phyloP scores from a whole-genome alignment of 306 rosid species.

The Clitoria ternatea region DNA sequence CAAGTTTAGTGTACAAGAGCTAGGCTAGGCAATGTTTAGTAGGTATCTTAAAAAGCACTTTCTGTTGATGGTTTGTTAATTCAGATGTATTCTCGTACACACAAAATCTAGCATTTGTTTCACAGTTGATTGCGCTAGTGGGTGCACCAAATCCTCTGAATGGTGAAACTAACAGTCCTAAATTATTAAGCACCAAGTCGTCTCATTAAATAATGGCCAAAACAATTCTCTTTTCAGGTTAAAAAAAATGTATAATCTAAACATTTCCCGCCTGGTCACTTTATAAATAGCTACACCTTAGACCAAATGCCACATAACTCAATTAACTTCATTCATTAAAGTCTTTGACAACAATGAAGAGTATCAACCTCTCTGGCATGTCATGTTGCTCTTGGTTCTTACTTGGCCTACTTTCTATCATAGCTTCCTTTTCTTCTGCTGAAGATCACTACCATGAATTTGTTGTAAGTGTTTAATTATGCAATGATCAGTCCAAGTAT shows the following conservation, averaged over 20 bases:
- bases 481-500: background rate
- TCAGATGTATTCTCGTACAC: background rate
- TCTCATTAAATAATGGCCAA: constrained; percentile 42
- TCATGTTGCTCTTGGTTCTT: constrained; percentile 32
- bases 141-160: constrained; percentile 80
- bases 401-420: constrained; percentile 36
- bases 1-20: background rate
- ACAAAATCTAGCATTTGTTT: constrained; percentile 28
- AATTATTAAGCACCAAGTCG: constrained; percentile 25
- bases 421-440: constrained; percentile 37
- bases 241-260: background rate
- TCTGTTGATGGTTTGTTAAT: background rate
- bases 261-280: constrained; percentile 15
- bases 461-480: constrained; percentile 48
- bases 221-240: background rate
- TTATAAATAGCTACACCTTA: constrained; percentile 43
- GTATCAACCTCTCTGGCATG: constrained; percentile 25
- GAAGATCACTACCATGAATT: constrained; percentile 71
- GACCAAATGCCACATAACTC: constrained; percentile 26
- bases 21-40: background rate
- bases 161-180: constrained; percentile 44
- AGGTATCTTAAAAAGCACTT: background rate
- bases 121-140: constrained; percentile 42
- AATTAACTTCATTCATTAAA: constrained; percentile 15
- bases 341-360: constrained; percentile 48